Evolutionary conservation across 2,329 filamentous ascomycete species (phyloP).

Genomic region (Berkeleyomyces basicola): DNA sequence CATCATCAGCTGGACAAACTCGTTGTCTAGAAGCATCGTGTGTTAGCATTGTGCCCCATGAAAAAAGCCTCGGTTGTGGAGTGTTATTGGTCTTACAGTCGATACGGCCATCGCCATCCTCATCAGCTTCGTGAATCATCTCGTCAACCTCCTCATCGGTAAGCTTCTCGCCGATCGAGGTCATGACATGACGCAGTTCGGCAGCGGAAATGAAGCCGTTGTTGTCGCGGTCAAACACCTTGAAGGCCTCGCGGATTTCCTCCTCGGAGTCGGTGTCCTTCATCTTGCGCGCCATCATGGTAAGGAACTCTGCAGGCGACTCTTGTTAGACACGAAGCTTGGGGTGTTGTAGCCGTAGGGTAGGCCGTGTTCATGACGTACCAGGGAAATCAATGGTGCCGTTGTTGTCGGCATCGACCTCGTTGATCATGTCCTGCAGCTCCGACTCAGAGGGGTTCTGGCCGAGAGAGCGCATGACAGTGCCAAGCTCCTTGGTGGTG

Average conservation of each 20-base stretch:
- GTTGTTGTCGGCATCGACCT: conserved; percentile 84
- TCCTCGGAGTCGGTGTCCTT: conserved; percentile 86
- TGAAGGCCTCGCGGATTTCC: conserved; percentile 80
- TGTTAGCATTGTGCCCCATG: neutral
- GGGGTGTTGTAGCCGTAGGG: neutral
- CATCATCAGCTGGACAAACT: conserved; percentile 92
- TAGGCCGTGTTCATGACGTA: conserved; percentile 27
- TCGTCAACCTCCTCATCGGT: conserved; percentile 83
- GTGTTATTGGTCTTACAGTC: conserved; percentile 45
- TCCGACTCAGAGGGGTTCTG: conserved; percentile 85
- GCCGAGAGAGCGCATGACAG: conserved; percentile 77
- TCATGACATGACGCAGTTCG: conserved; percentile 81
- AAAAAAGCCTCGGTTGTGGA: conserved; percentile 17
- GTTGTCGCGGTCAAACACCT: conserved; percentile 79
- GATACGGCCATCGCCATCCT: conserved; percentile 76
- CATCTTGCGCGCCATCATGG: conserved; percentile 92
- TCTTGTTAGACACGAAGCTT: conserved; percentile 14
- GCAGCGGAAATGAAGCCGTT: conserved; percentile 84
- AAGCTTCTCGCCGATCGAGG: conserved; percentile 79
- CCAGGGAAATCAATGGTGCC: conserved; percentile 84
- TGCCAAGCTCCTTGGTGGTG: conserved; percentile 79
- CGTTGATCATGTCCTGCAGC: conserved; percentile 87
- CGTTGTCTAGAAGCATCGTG: conserved; percentile 46
- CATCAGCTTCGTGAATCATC: conserved; percentile 84
- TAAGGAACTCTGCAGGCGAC: conserved; percentile 55